Evolutionary conservation across 768 basidiomycete genomes (phyloP), one percentile per base, ranked within the genome.

Genomic region (Boletus rubroflammeus): DNA sequence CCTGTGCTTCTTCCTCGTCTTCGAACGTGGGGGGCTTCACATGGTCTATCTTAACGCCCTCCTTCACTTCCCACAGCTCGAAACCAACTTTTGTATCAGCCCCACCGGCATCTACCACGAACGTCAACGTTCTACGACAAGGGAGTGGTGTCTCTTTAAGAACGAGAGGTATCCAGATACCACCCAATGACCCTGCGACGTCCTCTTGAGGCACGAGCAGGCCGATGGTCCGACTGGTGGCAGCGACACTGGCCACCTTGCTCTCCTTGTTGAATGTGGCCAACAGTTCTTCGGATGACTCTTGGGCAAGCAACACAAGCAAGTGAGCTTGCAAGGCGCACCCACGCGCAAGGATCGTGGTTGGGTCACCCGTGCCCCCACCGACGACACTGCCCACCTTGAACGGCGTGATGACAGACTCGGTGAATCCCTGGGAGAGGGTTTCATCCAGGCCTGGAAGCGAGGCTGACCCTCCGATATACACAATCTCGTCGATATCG

Each of bases 41-140:
- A 62, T 80, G 83, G 60, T 88, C 86, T 19, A 85, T 66, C 53
- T 81, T 79, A 56, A 90, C 75, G 2, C 78, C 78, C 62, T 90
- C 89, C 49, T 78, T 78, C 17, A 84, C 83, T 66, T 93, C 89
- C 87, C 88, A 90, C 26, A 92, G 72, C 68, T 93, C 90, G 49
- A 86, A 78, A 13, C 79, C 83, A 40, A 89, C 73, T 52, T 55
- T 67, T 14, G 50, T 49, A 14, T 47, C 60, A 64, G 73, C 39
- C 62, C 70, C 49, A 68, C 76, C 25, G 62, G 86, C 68, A 21
- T 75, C 76, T 25, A 84, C 81, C 34, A 85, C 83, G 56, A 90
- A 77, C 17, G 76, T 68, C 42, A 86, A 72, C 11, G 75, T 75
- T 29, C 90, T 71, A 39, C 90, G 74, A 26, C 80, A 83, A 26